phyloP scores from a whole-genome alignment of 345 rosid species.

The Fremontodendron californicum region DNA sequence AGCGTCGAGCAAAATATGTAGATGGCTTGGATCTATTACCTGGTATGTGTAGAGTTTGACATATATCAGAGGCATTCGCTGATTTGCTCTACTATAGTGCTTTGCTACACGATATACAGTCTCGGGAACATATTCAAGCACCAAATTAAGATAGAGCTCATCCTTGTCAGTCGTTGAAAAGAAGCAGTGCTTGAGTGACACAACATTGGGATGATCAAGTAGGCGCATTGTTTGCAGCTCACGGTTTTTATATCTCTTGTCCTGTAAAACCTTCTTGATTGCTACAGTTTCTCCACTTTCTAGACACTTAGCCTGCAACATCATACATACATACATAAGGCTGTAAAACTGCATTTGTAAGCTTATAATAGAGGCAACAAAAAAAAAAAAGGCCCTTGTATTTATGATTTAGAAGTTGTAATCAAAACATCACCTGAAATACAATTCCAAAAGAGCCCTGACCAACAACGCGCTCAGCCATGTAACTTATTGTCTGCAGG shows the following conservation, averaged over 20 bases:
- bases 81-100: constrained; percentile 49
- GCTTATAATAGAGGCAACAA: neutral
- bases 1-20: neutral
- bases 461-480: constrained; percentile 17
- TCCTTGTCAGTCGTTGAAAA: constrained; percentile 55
- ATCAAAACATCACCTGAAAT: constrained; percentile 6
- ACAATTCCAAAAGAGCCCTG: constrained; percentile 14
- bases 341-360: neutral
- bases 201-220: constrained; percentile 55
- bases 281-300: constrained; percentile 62
- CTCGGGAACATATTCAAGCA: neutral
- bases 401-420: neutral
- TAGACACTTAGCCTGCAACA: constrained; percentile 48
- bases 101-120: constrained; percentile 48
- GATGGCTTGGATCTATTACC: constrained; percentile 17
- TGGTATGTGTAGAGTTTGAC: constrained; percentile 62
- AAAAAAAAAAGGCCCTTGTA: neutral
- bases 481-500: constrained; percentile 7
- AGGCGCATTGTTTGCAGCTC: constrained; percentile 61
- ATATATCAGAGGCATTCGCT: constrained; percentile 56
- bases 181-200: constrained; percentile 52
- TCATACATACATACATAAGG: neutral
- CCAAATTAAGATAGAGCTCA: constrained; percentile 43
- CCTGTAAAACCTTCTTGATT: constrained; percentile 29
- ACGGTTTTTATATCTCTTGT: constrained; percentile 53